Evolutionary conservation across 2,329 filamentous ascomycete species (phyloP), one percentile per base, ranked within the genome.

Genomic region (Chalaropsis ovoidea): DNA sequence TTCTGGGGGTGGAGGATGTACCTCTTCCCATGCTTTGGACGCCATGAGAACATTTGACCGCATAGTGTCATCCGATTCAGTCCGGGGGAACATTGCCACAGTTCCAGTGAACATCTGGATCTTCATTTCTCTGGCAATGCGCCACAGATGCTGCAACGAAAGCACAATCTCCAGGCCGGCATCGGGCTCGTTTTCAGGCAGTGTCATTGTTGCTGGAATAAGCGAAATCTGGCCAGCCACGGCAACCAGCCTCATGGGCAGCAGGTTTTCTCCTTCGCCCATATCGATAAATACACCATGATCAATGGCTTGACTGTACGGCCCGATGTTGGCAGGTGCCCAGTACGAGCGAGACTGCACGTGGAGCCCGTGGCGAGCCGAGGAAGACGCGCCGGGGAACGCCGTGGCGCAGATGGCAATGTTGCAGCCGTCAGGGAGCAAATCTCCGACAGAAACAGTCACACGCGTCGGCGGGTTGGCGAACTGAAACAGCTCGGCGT

Each of bases 271-370:
- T 43, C 75, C 73, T 1, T 75, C 68, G 1, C 71, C 70, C 3
- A 47, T 43, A n/a, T 43, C 43, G 43, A 63, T 58, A 39, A 70
- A 70, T 13, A 76, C 65, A 2, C 73, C 75, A 11, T 84, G 76
- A 1, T 82, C 79, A 62, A 94, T 85, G 3, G 91, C 90, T 76
- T 99, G 94, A 65, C 92, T 96, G 75, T 97, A 97, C 0, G 94
- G 94, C 0, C 94, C 94, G 64, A 99, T 97, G 72, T 97, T 97
- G 22, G 94, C 93, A 0, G 94, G 94, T 0, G 94, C 94, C 94
- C 94, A 99, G 79, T 97, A 97, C 11, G 90, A 95, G 47, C 89
- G 81, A 2, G 89, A 92, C 75, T 97, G 94, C 5, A 99, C 92
- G 74, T 99, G 94, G 0, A 97, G 81, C 0, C 83, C 84, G 63